A percentile compares a stretch with the other conserved stretches of the same genome.
Conservation (phyloP, 225 moss, liverwort and hornwort species). For the Polytrichum formosum region DNA sequence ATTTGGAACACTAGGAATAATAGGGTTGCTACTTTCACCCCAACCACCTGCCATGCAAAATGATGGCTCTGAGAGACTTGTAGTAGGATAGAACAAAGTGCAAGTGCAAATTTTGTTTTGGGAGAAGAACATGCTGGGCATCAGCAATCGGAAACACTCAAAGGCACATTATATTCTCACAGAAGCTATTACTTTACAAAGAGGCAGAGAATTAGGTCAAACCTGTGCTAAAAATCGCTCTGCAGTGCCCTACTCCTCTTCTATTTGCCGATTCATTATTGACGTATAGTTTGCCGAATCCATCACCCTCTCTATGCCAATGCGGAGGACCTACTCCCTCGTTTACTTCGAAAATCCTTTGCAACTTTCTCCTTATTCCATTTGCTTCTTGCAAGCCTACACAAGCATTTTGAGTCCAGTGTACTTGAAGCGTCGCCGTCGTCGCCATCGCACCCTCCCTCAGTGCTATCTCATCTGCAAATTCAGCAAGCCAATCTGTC, state of each 20-base stretch:
- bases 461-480: too few species aligned
- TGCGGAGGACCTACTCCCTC: not conserved
- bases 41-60: slow-evolving; percentile 39
- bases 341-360: not conserved
- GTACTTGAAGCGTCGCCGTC: too few species aligned
- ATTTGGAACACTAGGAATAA: slow-evolving; percentile 24
- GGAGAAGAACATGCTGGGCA: too few species aligned
- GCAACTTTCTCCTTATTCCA: slow-evolving; percentile 1
- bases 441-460: too few species aligned
- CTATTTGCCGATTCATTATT: not conserved
- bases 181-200: not conserved
- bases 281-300: not conserved
- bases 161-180: not conserved
- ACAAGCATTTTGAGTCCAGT: too few species aligned
- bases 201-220: not conserved
- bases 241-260: slow-evolving; percentile 1
- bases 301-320: not conserved
- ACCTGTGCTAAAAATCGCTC: slow-evolving; percentile 10
- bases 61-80: too few species aligned
- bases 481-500: too few species aligned
- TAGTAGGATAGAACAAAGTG: too few species aligned
- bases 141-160: not conserved
- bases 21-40: slow-evolving; percentile 25
- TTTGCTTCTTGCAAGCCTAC: too few species aligned
- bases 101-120: too few species aligned